Evolutionary conservation across 192 early-diverging fungal genomes (phyloP), one percentile per base, ranked within the genome.

Genomic region (Coemansia biformis): DNA sequence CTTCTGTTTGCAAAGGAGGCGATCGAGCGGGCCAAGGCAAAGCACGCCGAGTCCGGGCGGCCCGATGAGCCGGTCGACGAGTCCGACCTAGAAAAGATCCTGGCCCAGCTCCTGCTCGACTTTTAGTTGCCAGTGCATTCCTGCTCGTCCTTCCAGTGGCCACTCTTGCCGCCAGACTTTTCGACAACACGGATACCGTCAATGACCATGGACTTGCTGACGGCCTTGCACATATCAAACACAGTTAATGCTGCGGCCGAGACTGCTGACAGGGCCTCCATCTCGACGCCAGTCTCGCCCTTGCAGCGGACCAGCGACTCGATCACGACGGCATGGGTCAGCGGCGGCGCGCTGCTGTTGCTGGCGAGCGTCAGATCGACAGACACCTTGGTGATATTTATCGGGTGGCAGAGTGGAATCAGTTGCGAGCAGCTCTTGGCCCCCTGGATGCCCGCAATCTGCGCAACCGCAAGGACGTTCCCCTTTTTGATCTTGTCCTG

Each of bases 141-240:
- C 19, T 42, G 35, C 31, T 48, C 12, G n/a, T 22, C 29, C 26
- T 48, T 63, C 72, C 72, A 75, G 33, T 53, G 50, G 0, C 88
- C 92, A 48, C 83, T 86, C 52, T 87, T 88, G 7, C 94, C 94
- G 5, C 94, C 94, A 1, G 82, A 70, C 63, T 97, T 97, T 41
- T 79, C 63, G 16, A 86, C 63, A 0, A 97, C 83, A 4, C 83
- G 60, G 28, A 94, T 75, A 31, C 80, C 76, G 21, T 77, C 71
- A 55, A 97, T 92, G 18, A 63, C 58, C 77, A 93, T 93, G n/a
- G 64, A 72, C 48, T 90, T 89, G 29, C 83, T 80, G 8, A 85
- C 88, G 1, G 91, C 89, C 55, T 97, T 97, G 64, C 88, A 94
- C 94, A 97, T 97, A 57, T 97, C 94, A 78, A 84, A 94, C 1